Percentiles rank a stretch among this genome's conserved stretches.
Evolutionary conservation across 2,329 filamentous ascomycete species (phyloP).

Genomic region (Chrysosporium keratinophilum): DNA sequence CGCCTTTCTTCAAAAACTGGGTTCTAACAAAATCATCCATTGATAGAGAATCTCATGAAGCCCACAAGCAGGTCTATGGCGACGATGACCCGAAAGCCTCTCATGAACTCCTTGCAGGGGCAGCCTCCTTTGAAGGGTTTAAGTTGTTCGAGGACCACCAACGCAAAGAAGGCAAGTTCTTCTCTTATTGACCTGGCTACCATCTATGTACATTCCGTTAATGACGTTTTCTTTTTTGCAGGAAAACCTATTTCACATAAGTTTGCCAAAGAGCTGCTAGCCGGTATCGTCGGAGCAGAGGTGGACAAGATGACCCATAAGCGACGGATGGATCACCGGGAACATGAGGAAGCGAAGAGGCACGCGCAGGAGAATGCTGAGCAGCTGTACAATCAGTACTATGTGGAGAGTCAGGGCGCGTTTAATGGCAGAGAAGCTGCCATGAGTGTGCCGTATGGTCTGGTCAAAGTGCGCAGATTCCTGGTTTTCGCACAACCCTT

Average conservation of each 20-base stretch:
- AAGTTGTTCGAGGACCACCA: constrained; percentile 69
- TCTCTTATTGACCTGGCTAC: background rate
- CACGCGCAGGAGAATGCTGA: constrained; percentile 48
- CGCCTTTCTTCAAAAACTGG: background rate
- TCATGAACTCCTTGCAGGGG: constrained; percentile 67
- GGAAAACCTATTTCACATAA: constrained; percentile 59
- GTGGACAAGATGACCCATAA: constrained; percentile 65
- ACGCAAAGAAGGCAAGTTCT: constrained; percentile 50
- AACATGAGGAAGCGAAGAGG: constrained; percentile 50
- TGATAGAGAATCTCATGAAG: constrained; percentile 13
- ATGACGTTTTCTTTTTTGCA: constrained; percentile 23
- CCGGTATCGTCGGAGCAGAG: constrained; percentile 64
- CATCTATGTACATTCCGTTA: background rate
- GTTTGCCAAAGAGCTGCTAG: constrained; percentile 67
- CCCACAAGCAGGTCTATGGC: constrained; percentile 44
- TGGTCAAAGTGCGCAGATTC: too few species aligned
- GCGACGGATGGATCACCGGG: constrained; percentile 51
- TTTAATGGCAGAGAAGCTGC: too few species aligned
- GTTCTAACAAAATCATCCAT: background rate
- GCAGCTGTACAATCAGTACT: constrained; percentile 15
- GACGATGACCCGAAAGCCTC: constrained; percentile 51
- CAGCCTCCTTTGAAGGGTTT: constrained; percentile 67
- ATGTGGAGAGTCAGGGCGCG: constrained; percentile 7
- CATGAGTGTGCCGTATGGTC: constrained; percentile 11
- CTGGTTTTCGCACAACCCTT: too few species aligned